Conservation (phyloP, 768 basidiomycete genomes). For the Clathrus columnatus region DNA sequence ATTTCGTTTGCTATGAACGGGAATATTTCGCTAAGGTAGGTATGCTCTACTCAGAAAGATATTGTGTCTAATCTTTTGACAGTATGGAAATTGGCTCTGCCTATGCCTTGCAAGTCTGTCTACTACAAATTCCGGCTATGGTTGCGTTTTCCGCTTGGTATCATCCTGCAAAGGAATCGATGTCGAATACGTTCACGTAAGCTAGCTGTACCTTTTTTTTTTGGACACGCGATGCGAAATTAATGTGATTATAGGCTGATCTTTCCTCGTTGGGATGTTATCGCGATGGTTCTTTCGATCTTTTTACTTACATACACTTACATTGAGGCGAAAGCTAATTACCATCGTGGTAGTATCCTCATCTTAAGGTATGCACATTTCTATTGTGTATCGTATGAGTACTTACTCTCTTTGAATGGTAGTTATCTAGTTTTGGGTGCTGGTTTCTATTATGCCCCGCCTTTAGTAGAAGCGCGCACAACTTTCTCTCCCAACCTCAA, state of each 20-base stretch:
- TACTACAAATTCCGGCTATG: slow-evolving; percentile 97
- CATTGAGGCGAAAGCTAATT: slow-evolving; percentile 98
- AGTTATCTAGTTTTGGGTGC: slow-evolving; percentile 88
- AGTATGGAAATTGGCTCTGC: slow-evolving; percentile 99
- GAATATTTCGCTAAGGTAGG: slow-evolving; percentile 74
- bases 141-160: slow-evolving; percentile 98
- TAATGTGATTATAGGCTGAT: slow-evolving; percentile 54
- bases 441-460: slow-evolving; percentile 89
- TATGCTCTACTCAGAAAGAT: not conserved
- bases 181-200: slow-evolving; percentile 88
- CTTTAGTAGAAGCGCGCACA: slow-evolving; percentile 13
- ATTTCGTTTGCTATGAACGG: slow-evolving; percentile 96
- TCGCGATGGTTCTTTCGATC: slow-evolving; percentile 89
- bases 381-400: not conserved
- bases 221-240: not conserved
- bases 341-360: slow-evolving; percentile 93
- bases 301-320: slow-evolving; percentile 98
- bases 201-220: not conserved
- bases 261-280: slow-evolving; percentile 97
- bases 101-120: slow-evolving; percentile 95
- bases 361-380: slow-evolving; percentile 65
- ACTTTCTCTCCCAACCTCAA: not conserved
- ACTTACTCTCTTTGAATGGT: slow-evolving; percentile 5
- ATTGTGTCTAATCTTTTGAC: not conserved
- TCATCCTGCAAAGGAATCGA: slow-evolving; percentile 46